Evolutionary conservation across 1,139 yeast species (phyloP), one percentile per base, ranked within the genome.

Genomic region (Schwanniomyces etchellsii): DNA sequence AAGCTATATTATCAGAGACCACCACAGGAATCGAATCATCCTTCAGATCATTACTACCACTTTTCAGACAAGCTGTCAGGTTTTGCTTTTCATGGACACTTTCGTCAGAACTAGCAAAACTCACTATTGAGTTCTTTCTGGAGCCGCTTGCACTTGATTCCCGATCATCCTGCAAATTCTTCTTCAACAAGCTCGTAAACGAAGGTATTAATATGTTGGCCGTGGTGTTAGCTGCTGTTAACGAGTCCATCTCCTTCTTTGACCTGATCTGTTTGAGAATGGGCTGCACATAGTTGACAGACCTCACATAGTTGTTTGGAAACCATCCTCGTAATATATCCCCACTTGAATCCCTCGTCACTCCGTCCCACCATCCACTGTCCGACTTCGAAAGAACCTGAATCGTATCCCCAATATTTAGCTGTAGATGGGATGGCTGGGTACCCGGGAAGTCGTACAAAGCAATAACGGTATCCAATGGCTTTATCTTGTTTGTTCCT

Each of bases 361-460:
- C 67, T 3, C 89, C 89, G 48, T 81, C 91, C 85, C 88, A 80
- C 93, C 93, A 82, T 2, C 82, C 81, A 2, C 70, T 50, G 18
- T 70, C 72, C 5, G 73, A 60, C 38, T 76, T 77, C 10, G 68
- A 50, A 10, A 74, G 50, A 14, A 75, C 78, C 38, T 71, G 62
- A 1, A 74, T 45, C 2, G 76, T 62, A 36, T 73, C 79, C 14
- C 77, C 79, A 5, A 69, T 52, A 33, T 52, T 57, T 16, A 74
- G 47, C 5, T 71, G 70, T 22, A 74, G 52, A 33, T 70, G 68
- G 13, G 66, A 61, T 1, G 70, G 59, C 28, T 64, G 66, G 3
- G 70, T 60, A 3, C 71, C 70, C 4, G 70, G 71, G 43, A 67
- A 69, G 35, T 69, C 76, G 42, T 71, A 70, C 5, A 70, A 53